Evolutionary conservation across 768 basidiomycete genomes (phyloP), one percentile per base, ranked within the genome.

Genomic region (Hydnomerulius pinastri): DNA sequence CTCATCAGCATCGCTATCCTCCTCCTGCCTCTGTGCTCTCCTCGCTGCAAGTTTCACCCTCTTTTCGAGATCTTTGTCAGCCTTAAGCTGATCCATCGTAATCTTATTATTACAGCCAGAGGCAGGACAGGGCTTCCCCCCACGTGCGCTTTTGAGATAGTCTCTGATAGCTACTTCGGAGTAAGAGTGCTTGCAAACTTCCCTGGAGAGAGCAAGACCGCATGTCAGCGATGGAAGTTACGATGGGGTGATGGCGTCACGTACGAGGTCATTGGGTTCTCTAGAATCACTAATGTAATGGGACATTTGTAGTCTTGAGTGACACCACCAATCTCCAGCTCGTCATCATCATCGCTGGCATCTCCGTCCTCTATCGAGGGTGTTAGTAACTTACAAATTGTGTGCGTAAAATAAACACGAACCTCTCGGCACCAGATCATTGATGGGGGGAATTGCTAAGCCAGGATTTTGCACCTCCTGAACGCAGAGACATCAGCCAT

Each of bases 221-320:
- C 51, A 52, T 43, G 48, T 55, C 29, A 28, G 21, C 29, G 36
- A 46, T 50, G 25, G n/a, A 25, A 20, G 13, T 15, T 5, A 39
- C 21, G 49, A 23, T 15, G 37, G 18, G 27, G n/a, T 18, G 4
- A 17, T 18, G 41, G 42, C 38, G n/a, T 39, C 27, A 60, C 87
- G 48, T 63, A 95, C 94, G 90, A 92, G 4, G 87, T 92, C 51
- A 90, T 72, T 2, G 95, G 92, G 43, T 96, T 76, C 18, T 75
- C 76, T 32, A 92, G 76, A 12, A 77, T 65, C 2, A 73, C 78
- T 37, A 94, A 73, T 1, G 87, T 84, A 43, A 98, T 72, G 2
- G 93, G 94, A 58, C 93, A 96, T 48, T 82, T 86, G 75, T 85
- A 92, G 59, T 84, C 85, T 61, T 90, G 88, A 6, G 85, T 87